These are phyloP conservation scores for Vitis rupestris DNA, from an alignment of 164 flowering plant genomes.

Conservation along the genomic window DNA sequence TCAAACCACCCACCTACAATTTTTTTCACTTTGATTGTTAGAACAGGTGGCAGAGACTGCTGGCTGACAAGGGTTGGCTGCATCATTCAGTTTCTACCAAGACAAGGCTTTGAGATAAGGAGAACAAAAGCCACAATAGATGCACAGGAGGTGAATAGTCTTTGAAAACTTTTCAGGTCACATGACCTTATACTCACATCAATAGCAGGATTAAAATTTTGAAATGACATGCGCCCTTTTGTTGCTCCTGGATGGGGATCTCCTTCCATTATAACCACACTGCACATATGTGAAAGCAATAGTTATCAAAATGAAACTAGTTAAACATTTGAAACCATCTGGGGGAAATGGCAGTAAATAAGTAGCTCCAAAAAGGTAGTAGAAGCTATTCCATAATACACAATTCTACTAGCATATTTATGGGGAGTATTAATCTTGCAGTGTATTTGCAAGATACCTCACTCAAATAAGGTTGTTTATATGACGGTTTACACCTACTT, in stretches of 20 bases:
- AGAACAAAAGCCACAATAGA: conserved; percentile 20
- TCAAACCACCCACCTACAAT: conserved; percentile 39
- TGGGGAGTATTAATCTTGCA: no score
- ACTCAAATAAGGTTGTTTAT: no score
- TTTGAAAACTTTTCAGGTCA: conserved; percentile 18
- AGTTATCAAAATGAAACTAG: background rate
- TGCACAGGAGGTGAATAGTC: conserved; percentile 8
- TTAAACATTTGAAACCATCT: background rate
- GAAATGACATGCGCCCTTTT: conserved; percentile 91
- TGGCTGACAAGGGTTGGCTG: conserved; percentile 25
- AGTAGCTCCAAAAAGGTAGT: background rate
- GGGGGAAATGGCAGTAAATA: background rate
- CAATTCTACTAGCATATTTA: no score
- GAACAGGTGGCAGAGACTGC: conserved; percentile 38
- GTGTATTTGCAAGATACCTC: no score
- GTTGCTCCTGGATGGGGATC: conserved; percentile 79
- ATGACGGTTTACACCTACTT: no score
- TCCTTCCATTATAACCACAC: conserved; percentile 85
- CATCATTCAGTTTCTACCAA: conserved; percentile 78
- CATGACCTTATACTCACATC: conserved; percentile 75
- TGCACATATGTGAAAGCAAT: conserved; percentile 28
- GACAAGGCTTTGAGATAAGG: conserved; percentile 30
- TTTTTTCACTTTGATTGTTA: conserved; percentile 25
- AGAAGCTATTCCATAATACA: background rate
- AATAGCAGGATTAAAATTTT: conserved; percentile 76